These are phyloP conservation scores for Salix caprea DNA, from an alignment of 345 rosid genomes.

Conservation along the genomic window DNA sequence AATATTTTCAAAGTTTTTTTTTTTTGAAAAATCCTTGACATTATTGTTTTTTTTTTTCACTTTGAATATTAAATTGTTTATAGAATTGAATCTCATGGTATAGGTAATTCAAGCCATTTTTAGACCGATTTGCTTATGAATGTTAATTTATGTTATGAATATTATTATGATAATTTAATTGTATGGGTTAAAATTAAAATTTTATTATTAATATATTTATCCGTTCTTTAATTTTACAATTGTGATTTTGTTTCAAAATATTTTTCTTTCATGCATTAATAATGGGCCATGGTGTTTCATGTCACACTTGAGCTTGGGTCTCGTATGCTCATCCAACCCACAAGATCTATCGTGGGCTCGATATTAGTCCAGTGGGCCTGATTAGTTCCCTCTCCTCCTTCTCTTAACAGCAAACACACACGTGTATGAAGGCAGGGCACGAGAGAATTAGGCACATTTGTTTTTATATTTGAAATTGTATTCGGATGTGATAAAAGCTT, in stretches of 20 bases:
- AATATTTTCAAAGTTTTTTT: too few species aligned
- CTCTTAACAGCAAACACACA: too few species aligned
- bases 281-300: not conserved
- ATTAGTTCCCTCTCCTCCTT: not conserved
- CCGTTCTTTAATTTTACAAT: not conserved
- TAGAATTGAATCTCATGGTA: too few species aligned
- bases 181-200: not conserved
- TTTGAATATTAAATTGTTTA: too few species aligned
- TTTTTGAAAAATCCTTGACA: not conserved
- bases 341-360: not conserved
- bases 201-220: too few species aligned
- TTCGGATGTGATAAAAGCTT: not conserved
- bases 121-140: too few species aligned
- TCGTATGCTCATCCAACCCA: not conserved
- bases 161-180: not conserved
- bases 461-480: too few species aligned
- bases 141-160: too few species aligned
- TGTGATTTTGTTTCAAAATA: not conserved
- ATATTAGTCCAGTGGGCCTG: not conserved
- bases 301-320: not conserved
- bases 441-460: too few species aligned
- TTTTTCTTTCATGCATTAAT: not conserved
- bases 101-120: too few species aligned
- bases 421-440: too few species aligned
- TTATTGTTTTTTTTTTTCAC: too few species aligned